Percentiles rank a stretch among this genome's conserved stretches.
These are phyloP conservation scores for Rhizopus stolonifer DNA, from an alignment of 371 early-diverging fungal species.

Conservation along the genomic window DNA sequence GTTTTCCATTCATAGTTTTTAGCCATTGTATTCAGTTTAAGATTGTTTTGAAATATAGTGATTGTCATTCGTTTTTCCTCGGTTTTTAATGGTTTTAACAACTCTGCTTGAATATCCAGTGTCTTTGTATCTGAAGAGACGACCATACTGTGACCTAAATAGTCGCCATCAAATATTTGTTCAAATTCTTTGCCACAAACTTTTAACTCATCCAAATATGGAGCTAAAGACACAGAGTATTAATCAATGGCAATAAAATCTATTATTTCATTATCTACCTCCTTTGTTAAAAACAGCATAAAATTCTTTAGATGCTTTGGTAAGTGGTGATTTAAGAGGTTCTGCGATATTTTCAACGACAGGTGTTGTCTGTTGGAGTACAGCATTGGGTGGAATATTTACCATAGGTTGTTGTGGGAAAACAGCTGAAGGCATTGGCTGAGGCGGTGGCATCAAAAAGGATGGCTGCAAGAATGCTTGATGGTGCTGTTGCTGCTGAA, in stretches of 20 bases:
- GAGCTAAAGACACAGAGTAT: no score
- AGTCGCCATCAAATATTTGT: slow-evolving; percentile 24
- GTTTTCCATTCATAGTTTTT: slow-evolving; percentile 21
- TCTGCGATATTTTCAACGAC: background rate
- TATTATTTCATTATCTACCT: slow-evolving; percentile 3
- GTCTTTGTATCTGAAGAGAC: slow-evolving; percentile 26
- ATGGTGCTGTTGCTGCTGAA: slow-evolving; percentile 8
- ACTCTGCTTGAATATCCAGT: slow-evolving; percentile 25
- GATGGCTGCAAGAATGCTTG: slow-evolving; percentile 3
- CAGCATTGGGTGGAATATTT: background rate
- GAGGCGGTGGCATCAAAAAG: slow-evolving; percentile 1
- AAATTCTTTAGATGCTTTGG: slow-evolving; percentile 15
- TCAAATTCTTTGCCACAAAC: slow-evolving; percentile 7
- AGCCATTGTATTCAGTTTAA: slow-evolving; percentile 23
- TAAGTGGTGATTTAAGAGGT: slow-evolving; percentile 1
- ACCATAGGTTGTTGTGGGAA: background rate
- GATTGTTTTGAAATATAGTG: slow-evolving; percentile 34
- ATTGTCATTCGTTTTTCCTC: slow-evolving; percentile 30
- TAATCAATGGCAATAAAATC: background rate
- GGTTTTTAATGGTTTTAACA: slow-evolving; percentile 17
- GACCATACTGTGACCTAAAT: slow-evolving; percentile 31
- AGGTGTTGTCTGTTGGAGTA: background rate
- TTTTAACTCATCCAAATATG: slow-evolving; percentile 11
- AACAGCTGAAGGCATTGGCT: background rate
- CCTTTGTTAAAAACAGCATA: slow-evolving; percentile 14